These are phyloP conservation scores for Euphorbia neoarborescens DNA, from an alignment of 441 rosid species.

Conservation along the genomic window DNA sequence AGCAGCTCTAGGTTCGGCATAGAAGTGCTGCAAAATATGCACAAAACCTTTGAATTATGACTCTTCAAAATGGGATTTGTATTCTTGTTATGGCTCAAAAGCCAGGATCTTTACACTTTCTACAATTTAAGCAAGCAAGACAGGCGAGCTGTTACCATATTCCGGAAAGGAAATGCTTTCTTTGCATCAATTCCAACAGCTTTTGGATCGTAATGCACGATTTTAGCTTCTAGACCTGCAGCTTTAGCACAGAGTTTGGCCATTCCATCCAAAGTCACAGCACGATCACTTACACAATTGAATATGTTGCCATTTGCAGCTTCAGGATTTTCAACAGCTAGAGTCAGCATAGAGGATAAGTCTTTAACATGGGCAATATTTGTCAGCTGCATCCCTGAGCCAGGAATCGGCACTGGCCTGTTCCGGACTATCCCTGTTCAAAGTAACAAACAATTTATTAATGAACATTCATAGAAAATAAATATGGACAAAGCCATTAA, in stretches of 20 bases:
- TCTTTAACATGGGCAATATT: conserved; percentile 74
- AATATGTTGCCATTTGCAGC: conserved; percentile 64
- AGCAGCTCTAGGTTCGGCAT: conserved; percentile 89
- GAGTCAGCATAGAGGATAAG: conserved; percentile 76
- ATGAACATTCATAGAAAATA: not conserved
- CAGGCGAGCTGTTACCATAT: conserved; percentile 43
- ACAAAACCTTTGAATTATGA: not conserved
- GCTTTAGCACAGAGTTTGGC: conserved; percentile 89
- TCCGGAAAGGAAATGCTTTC: conserved; percentile 92
- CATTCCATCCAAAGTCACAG: conserved; percentile 87
- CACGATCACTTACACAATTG: conserved; percentile 85
- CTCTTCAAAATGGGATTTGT: not conserved
- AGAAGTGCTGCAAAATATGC: conserved; percentile 61
- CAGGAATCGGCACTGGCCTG: conserved; percentile 83
- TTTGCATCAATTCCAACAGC: conserved; percentile 66
- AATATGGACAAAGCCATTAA: not conserved
- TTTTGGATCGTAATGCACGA: conserved; percentile 86
- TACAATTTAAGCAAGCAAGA: not conserved
- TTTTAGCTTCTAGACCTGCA: conserved; percentile 60
- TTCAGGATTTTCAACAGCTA: conserved; percentile 59
- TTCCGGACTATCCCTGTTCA: conserved; percentile 69
- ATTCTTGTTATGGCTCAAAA: not conserved
- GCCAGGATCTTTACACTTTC: not conserved
- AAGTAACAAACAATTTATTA: conserved; percentile 1
- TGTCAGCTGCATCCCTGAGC: conserved; percentile 83